Conservation (phyloP, 2,329 filamentous ascomycete species). For the Aspergillus novofumigatus region DNA sequence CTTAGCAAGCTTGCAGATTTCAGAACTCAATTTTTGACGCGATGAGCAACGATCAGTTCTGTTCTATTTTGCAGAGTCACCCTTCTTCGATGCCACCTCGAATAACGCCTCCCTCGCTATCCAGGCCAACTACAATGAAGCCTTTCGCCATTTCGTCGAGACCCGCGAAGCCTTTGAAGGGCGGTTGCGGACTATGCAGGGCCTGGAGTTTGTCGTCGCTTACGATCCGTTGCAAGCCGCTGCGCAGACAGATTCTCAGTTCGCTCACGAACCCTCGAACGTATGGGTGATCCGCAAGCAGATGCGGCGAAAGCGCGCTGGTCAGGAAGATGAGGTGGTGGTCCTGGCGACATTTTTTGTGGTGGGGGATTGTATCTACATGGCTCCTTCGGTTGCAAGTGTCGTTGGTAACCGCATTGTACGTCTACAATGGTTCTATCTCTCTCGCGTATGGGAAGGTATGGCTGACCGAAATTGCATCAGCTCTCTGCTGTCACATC, state of each 20-base stretch:
- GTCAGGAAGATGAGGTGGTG: conserved; percentile 47
- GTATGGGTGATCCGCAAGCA: conserved; percentile 62
- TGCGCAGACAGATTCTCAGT: conserved; percentile 37
- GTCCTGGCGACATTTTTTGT: conserved; percentile 58
- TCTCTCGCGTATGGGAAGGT: conserved; percentile 2
- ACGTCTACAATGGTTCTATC: conserved; percentile 18
- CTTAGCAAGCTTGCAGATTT: background rate
- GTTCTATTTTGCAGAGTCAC: conserved; percentile 59
- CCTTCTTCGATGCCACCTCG: conserved; percentile 59
- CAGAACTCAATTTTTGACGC: background rate
- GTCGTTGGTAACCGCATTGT: conserved; percentile 54
- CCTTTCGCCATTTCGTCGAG: conserved; percentile 48
- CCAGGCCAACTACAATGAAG: conserved; percentile 49
- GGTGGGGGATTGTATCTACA: conserved; percentile 57
- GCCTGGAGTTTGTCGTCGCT: conserved; percentile 57
- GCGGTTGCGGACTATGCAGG: conserved; percentile 50
- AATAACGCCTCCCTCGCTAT: conserved; percentile 57
- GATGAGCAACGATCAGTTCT: conserved; percentile 41
- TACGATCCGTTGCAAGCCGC: conserved; percentile 52
- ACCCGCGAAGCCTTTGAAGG: conserved; percentile 56
- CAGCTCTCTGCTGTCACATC: conserved; percentile 55
- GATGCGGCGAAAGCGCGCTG: conserved; percentile 42
- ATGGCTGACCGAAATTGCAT: conserved; percentile 3
- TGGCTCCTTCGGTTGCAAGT: conserved; percentile 58
- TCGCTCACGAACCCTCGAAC: conserved; percentile 44